Conservation (phyloP, 2,329 filamentous ascomycete genomes). For the Sporothrix luriei region DNA sequence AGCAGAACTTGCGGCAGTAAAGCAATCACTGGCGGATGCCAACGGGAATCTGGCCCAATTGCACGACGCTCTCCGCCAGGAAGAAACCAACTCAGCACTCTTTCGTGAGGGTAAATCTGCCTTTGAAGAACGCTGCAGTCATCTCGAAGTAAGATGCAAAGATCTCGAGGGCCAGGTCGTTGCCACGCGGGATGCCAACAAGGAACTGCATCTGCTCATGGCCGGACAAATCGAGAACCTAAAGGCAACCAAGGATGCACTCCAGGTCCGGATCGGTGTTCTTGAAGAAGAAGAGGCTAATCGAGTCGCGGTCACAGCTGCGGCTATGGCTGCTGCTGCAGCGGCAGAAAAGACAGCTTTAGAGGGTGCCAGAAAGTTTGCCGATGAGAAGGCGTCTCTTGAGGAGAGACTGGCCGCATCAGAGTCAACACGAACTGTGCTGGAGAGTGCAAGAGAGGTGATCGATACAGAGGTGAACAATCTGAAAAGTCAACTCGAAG, state of each 20-base stretch:
- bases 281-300: conserved; percentile 27
- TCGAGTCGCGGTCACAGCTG: background rate
- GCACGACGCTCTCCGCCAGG: background rate
- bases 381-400: background rate
- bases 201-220: conserved; percentile 33
- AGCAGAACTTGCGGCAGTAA: background rate
- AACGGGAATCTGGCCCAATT: background rate
- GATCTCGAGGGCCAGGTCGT: conserved; percentile 33
- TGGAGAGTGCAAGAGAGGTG: conserved; percentile 24
- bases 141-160: conserved; percentile 29
- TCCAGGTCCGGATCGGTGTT: conserved; percentile 29
- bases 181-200: conserved; percentile 26
- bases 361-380: background rate
- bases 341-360: background rate
- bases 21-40: conserved; percentile 15
- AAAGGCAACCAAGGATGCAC: conserved; percentile 30
- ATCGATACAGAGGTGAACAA: background rate
- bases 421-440: background rate
- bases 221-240: conserved; percentile 33
- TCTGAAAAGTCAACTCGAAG: background rate
- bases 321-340: background rate
- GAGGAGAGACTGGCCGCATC: conserved; percentile 22
- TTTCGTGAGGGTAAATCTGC: conserved; percentile 20
- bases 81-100: background rate
- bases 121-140: conserved; percentile 18